These are phyloP conservation scores for Aureobasidium uvarum DNA, from an alignment of 2,329 filamentous ascomycete genomes.

Conservation along the genomic window DNA sequence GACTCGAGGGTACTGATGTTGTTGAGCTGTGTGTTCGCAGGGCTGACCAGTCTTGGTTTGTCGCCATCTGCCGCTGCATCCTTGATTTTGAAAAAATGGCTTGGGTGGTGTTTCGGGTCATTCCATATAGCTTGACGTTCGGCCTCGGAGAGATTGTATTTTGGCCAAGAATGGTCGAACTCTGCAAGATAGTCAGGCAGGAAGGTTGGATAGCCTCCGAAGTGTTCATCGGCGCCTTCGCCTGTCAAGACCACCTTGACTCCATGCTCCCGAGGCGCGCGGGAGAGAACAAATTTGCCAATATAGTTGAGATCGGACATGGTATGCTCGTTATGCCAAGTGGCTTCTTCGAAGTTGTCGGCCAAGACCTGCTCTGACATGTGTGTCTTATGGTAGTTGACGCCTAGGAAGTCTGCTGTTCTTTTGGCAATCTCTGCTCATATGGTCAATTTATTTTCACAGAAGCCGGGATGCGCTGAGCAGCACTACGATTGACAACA, in stretches of 20 bases:
- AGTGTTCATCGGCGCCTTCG: slow-evolving; percentile 50
- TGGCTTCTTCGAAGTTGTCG: slow-evolving; percentile 45
- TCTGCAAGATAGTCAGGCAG: slow-evolving; percentile 51
- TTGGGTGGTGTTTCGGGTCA: slow-evolving; percentile 29
- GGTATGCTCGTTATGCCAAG: slow-evolving; percentile 48
- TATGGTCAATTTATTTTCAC: not conserved
- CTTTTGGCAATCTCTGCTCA: slow-evolving; percentile 37
- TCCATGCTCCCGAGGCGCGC: slow-evolving; percentile 46
- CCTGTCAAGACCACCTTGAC: slow-evolving; percentile 56
- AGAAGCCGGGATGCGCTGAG: not conserved
- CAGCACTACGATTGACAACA: not conserved
- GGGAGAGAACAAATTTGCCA: slow-evolving; percentile 51
- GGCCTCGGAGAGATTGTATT: slow-evolving; percentile 33
- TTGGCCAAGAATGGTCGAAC: slow-evolving; percentile 42
- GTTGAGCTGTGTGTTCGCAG: slow-evolving; percentile 42
- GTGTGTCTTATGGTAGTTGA: slow-evolving; percentile 45
- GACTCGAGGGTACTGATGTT: slow-evolving; percentile 40
- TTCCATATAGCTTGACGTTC: slow-evolving; percentile 31
- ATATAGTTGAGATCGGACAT: slow-evolving; percentile 54
- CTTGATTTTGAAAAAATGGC: not conserved
- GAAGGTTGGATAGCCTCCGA: slow-evolving; percentile 53
- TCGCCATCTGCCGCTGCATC: not conserved
- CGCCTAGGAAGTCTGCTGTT: slow-evolving; percentile 50
- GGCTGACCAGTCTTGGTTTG: slow-evolving; percentile 31
- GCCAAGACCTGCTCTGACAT: slow-evolving; percentile 48